Evolutionary conservation across 306 rosid genomes (phyloP), one percentile per base, ranked within the genome.

Genomic region (Gastrolobium villosum): DNA sequence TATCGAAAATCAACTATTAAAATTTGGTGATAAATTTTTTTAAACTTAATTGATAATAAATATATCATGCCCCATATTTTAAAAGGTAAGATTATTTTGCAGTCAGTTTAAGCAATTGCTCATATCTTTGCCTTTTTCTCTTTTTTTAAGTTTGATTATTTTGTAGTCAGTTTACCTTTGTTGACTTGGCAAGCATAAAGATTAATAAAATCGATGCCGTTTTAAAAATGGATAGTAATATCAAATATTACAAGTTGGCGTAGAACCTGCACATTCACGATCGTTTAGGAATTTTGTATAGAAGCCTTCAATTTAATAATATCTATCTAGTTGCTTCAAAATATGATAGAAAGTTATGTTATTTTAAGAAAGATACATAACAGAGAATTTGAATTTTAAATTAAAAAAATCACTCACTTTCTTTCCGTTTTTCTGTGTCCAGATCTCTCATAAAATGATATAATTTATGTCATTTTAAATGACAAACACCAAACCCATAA

Each of bases 181-280:
- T 79, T 83, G 81, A 83, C 81, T 74, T 50, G 54, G 63, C 69
- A 79, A 65, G 77, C 72, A 75, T 46, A 20, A 82, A 31, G 26
- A 56, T 44, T 34, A 34, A 5, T 61, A 30, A 45, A 43, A 60
- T 45, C 34, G 2, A 50, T 49, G 20, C 3, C 65, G 28, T 49
- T 1, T n/a, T 65, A 39, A 40, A 75, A 36, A 62, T 48, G 63
- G 79, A 63, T 32, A 75, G 52, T 14, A 20, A 53, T 7, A 26
- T 72, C 56, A 43, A 54, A 34, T 28, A 15, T 65, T 28, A 55
- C 68, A 41, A 53, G 46, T 72, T 46, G 52, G 34, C 75, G 70
- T 65, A 35, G 70, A 65, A 73, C 35, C 40, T 37, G 36, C 53
- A 28, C 30, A 5, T 34, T 14, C 10, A 49, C 11, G 13, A 28